phyloP scores from a whole-genome alignment of 345 rosid species.

The Rhodomyrtus tomentosa region DNA sequence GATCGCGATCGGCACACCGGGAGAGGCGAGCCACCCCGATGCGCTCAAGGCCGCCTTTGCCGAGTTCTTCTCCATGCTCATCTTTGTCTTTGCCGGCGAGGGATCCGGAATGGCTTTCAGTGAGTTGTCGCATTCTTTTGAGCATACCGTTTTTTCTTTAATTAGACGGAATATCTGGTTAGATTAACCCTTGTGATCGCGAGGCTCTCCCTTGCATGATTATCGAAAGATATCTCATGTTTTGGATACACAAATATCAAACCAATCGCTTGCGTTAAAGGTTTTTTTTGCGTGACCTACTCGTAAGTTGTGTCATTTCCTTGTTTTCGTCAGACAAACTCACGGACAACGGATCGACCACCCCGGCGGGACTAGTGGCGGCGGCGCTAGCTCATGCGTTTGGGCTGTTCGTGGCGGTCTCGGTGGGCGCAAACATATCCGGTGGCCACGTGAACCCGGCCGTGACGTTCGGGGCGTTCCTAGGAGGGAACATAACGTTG shows the following conservation, averaged over 20 bases:
- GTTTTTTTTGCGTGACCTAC: background rate
- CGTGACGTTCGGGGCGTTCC: conserved; percentile 74
- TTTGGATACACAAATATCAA: background rate
- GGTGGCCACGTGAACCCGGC: conserved; percentile 94
- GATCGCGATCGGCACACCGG: conserved; percentile 46
- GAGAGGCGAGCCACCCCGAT: conserved; percentile 61
- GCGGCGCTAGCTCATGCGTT: conserved; percentile 72
- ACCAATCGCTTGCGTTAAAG: background rate
- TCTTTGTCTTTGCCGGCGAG: conserved; percentile 80
- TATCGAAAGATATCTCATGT: background rate
- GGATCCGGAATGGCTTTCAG: conserved; percentile 90
- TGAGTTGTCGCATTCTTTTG: conserved; percentile 2
- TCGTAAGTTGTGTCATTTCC: background rate
- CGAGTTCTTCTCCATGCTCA: conserved; percentile 63
- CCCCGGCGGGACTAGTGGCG: conserved; percentile 56
- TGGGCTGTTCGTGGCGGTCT: conserved; percentile 63
- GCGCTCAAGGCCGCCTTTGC: conserved; percentile 60
- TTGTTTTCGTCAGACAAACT: conserved; percentile 11
- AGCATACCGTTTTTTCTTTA: background rate
- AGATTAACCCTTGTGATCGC: no score
- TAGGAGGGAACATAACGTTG: conserved; percentile 64
- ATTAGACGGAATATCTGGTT: background rate
- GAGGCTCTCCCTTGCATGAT: background rate
- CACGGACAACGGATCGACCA: conserved; percentile 11
- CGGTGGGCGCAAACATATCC: conserved; percentile 69